Base-by-base conservation (phyloP, 768 basidiomycete species). In the Termitomyces sp. region DNA sequence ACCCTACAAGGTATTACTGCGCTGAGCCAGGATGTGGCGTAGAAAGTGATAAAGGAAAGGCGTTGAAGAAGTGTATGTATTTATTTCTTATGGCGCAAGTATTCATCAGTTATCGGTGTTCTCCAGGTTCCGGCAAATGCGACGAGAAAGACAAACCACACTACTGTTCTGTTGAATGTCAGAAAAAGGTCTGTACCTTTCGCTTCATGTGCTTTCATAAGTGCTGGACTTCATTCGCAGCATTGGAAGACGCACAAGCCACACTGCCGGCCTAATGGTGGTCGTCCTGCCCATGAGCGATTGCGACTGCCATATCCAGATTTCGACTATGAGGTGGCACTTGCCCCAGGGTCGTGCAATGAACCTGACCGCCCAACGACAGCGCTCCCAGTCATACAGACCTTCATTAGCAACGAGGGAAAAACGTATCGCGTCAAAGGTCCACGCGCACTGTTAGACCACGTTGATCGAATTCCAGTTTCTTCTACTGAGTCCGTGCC, bases 371-470 rank as follows among this genome's bases (percentile, higher is more conserved):
- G 33, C 33, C n/a, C n/a, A 22, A 20, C 35, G 20, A 35, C 50
- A 5, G 50, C 51, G n/a, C 51, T 52, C 7, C 51, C 51, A n/a
- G 38, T 58, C 38, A 58, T 58, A 28, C 57, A 58, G 24, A 49
- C 57, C 8, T 38, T 58, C 18, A 24, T 58, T 38, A 50, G 57
- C 18, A 49, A 40, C 7, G 35, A 58, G n/a, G 48, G 57, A 4
- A 58, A 40, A 32, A 58, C 7, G 15, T 58, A 50, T 32, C 57
- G 57, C 12, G 57, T 58, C 12, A 58, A 58, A n/a, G 48, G 46
- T 32, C 48, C 57, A 5, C 44, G 35, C 4, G 38, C 48, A 36
- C 18, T 58, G 38, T 50, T 58, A 45, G 32, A 58, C 4, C 32
- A 58, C 8, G 49, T 58, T 20, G 48, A 58, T 33, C 36, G 22